Evolutionary conservation across 352 stramenopile genomes (phyloP).

Genomic region (Phytopythium ostracodes): DNA sequence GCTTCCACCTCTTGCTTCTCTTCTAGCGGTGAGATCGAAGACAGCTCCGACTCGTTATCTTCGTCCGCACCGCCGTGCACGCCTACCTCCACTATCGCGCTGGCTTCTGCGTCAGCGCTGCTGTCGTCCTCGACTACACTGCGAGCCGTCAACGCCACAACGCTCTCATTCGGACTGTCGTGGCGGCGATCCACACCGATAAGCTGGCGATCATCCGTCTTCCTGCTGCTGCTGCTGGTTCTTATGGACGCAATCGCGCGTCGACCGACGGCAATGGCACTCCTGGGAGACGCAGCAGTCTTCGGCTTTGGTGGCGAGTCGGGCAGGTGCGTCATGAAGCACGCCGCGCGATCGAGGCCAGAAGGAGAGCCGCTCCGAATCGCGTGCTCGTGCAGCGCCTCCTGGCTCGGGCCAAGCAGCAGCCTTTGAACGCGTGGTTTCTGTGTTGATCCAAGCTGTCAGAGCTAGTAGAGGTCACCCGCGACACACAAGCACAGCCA

Average conservation of each 20-base stretch:
- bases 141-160: not conserved
- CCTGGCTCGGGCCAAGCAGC: conserved; percentile 23
- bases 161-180: not conserved
- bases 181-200: not conserved
- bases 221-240: not conserved
- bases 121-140: not conserved
- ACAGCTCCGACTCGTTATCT: too few relatives aligned
- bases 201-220: not conserved
- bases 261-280: not conserved
- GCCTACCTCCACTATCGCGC: too few relatives aligned
- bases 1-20: not conserved
- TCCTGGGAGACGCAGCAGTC: not conserved
- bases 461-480: too few relatives aligned
- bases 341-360: conserved; percentile 3
- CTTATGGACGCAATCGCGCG: not conserved
- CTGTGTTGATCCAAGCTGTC: conserved; percentile 8
- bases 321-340: conserved; percentile 48
- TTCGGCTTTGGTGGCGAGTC: conserved; percentile 40
- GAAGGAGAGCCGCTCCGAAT: not conserved
- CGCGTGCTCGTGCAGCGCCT: conserved; percentile 7
- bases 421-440: conserved; percentile 41
- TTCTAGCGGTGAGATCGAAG: not conserved
- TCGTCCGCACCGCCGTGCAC: not conserved
- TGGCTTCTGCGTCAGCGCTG: not conserved
- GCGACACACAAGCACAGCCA: too few relatives aligned